These are phyloP conservation scores for Nephelium lappaceum DNA, from an alignment of 345 rosid genomes.

Conservation along the genomic window DNA sequence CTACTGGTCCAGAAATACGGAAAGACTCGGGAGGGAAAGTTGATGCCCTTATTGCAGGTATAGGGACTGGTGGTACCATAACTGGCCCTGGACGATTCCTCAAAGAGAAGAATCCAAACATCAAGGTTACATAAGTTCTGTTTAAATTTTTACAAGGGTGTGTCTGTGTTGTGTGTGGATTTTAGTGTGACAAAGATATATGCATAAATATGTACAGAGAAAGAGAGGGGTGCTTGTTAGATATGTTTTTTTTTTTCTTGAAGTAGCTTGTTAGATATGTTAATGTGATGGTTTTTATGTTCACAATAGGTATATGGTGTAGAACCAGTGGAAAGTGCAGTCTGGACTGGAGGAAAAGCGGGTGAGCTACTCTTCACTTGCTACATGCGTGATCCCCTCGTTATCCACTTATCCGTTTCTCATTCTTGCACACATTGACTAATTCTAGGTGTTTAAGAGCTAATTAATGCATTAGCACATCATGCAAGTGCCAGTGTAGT, in stretches of 20 bases:
- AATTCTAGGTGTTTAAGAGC: too few relatives aligned
- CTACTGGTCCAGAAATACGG: slow-evolving; percentile 75
- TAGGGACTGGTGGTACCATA: slow-evolving; percentile 66
- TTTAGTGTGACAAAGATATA: too few relatives aligned
- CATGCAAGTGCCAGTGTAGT: too few relatives aligned
- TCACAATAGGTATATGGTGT: slow-evolving; percentile 45
- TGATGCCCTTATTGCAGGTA: slow-evolving; percentile 47
- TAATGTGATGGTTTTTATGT: slow-evolving; percentile 3
- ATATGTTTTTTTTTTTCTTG: too few relatives aligned
- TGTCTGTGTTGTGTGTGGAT: neutral
- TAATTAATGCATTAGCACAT: too few relatives aligned
- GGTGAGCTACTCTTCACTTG: neutral
- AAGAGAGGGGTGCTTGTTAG: neutral
- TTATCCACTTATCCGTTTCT: too few relatives aligned
- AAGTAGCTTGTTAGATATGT: slow-evolving; percentile 3
- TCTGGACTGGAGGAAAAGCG: neutral
- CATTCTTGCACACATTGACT: too few relatives aligned
- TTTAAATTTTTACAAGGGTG: too few relatives aligned
- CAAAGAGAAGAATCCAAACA: slow-evolving; percentile 41
- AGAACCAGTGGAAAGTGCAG: neutral
- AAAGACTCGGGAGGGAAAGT: slow-evolving; percentile 54
- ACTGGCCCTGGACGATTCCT: slow-evolving; percentile 50
- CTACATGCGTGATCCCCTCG: too few relatives aligned
- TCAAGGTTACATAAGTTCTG: slow-evolving; percentile 31
- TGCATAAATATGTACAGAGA: neutral